Conservation (phyloP, 2,329 filamentous ascomycete genomes). For the Aspergillus caelatus region DNA sequence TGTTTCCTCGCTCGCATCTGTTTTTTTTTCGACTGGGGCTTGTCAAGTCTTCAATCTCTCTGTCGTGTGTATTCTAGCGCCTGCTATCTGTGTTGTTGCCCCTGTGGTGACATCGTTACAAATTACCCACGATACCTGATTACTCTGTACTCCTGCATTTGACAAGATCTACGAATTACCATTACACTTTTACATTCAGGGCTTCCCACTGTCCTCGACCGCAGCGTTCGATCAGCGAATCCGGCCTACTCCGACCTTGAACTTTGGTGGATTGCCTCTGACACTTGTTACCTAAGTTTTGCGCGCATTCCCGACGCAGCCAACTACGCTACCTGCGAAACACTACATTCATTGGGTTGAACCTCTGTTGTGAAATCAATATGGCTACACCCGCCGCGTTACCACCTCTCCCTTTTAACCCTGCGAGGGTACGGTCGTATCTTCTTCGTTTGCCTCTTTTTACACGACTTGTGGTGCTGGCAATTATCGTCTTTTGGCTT, state of each 20-base stretch:
- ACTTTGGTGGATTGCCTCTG: not conserved
- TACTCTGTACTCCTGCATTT: not conserved
- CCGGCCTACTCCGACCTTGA: not conserved
- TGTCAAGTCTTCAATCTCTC: not conserved
- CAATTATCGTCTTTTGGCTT: slow-evolving; percentile 71
- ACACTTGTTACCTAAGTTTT: not conserved
- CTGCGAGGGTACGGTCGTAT: slow-evolving; percentile 76
- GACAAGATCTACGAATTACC: not conserved
- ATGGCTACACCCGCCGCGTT: slow-evolving; percentile 53
- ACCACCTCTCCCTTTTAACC: slow-evolving; percentile 66
- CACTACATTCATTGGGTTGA: not conserved
- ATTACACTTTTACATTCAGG: not conserved
- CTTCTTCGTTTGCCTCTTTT: slow-evolving; percentile 83
- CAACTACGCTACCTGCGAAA: not conserved
- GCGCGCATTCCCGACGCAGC: not conserved
- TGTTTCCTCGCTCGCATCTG: not conserved
- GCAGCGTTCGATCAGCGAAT: not conserved
- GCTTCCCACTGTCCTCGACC: not conserved
- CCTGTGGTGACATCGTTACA: not conserved
- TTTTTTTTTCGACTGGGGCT: not conserved
- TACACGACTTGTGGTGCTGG: slow-evolving; percentile 69
- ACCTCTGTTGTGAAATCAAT: slow-evolving; percentile 10
- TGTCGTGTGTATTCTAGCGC: slow-evolving; percentile 5
- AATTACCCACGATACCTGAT: not conserved
- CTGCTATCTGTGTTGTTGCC: not conserved